phyloP scores from a whole-genome alignment of 2,329 filamentous ascomycete genomes.

The Sporothrix brunneoviolacea region DNA sequence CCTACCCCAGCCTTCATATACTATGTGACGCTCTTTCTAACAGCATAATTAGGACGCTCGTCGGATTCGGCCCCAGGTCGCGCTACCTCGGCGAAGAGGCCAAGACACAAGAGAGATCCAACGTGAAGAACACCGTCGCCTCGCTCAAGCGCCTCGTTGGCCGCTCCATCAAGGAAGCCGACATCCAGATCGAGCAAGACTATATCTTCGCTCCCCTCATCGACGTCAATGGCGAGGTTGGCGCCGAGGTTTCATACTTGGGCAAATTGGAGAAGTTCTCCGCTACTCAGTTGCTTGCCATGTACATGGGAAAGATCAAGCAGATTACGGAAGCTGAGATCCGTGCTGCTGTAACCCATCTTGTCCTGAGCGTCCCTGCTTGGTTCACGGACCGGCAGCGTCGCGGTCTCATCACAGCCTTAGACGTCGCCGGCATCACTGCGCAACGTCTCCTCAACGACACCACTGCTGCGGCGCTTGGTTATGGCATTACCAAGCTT shows the following conservation, averaged over 20 bases:
- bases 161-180: conserved; percentile 79
- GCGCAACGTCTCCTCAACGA: conserved; percentile 94
- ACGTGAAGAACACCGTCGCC: conserved; percentile 97
- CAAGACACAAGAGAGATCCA: conserved; percentile 98
- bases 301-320: conserved; percentile 95
- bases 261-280: conserved; percentile 94
- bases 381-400: conserved; percentile 98
- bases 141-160: conserved; percentile 90
- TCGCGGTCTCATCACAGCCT: conserved; percentile 79
- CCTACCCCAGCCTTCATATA: too few species aligned
- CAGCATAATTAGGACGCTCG: conserved; percentile 62
- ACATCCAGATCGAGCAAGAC: conserved; percentile 87
- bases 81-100: conserved; percentile 92
- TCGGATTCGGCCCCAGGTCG: conserved; percentile 89
- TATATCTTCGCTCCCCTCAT: conserved; percentile 80
- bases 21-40: neutral
- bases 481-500: conserved; percentile 96
- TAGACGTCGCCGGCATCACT: conserved; percentile 90
- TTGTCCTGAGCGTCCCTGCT: conserved; percentile 88
- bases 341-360: conserved; percentile 82
- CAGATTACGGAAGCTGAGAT: conserved; percentile 80
- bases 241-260: conserved; percentile 86
- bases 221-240: conserved; percentile 89
- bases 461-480: conserved; percentile 90
- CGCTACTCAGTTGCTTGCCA: conserved; percentile 87